phyloP scores from a whole-genome alignment of 2,329 filamentous ascomycete species.

The Fusarium circinatum region DNA sequence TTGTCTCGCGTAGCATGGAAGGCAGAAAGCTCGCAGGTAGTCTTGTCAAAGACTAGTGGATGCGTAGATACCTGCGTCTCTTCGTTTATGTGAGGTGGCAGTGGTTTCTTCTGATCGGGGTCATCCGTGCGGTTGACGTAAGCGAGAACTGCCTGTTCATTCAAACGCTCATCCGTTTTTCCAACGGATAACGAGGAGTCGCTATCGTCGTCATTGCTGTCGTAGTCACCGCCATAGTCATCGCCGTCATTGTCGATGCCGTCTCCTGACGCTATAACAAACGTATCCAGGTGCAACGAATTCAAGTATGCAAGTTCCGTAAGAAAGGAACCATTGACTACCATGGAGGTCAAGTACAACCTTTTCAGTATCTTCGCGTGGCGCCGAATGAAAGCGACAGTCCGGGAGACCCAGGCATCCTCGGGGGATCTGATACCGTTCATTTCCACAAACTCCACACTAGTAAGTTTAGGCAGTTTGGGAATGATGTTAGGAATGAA shows the following conservation, averaged over 20 bases:
- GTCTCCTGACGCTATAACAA: not conserved
- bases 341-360: not conserved
- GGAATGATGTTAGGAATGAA: not conserved
- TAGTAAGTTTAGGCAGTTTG: not conserved
- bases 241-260: not conserved
- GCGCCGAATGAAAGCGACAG: not conserved
- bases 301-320: not conserved
- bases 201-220: not conserved
- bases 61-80: not conserved
- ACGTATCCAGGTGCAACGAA: not conserved
- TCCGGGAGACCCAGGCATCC: not conserved
- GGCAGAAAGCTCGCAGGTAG: not conserved
- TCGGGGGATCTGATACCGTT: too few relatives aligned
- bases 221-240: not conserved
- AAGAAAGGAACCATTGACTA: not conserved
- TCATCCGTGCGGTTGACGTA: not conserved
- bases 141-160: not conserved
- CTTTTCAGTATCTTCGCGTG: slow-evolving; percentile 3
- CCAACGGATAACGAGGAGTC: not conserved
- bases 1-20: not conserved
- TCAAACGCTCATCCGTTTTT: not conserved
- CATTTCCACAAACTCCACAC: slow-evolving; percentile 1
- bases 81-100: not conserved
- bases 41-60: not conserved
- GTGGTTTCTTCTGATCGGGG: not conserved